A percentile compares a stretch with the other conserved stretches of the same genome.
These are phyloP conservation scores for Rhizophagus sp. DNA, from an alignment of 192 early-diverging fungal species.

Conservation along the genomic window DNA sequence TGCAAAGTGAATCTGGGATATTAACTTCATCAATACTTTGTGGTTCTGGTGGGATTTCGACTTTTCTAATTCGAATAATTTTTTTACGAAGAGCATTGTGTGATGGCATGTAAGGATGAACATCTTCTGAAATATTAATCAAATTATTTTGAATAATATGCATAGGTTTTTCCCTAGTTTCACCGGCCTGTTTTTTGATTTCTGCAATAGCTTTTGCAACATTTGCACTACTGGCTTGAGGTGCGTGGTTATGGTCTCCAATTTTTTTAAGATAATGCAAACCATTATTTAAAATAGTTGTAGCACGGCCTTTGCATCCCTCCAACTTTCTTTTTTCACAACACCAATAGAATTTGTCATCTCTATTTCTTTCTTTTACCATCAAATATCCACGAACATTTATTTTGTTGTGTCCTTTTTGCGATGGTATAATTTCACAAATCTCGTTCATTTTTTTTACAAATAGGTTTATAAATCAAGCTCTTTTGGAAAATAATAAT, in stretches of 20 bases:
- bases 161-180: background rate
- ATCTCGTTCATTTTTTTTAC: too few species aligned
- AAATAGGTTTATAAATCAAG: too few species aligned
- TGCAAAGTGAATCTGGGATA: background rate
- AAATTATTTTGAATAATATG: constrained; percentile 11
- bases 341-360: constrained; percentile 3
- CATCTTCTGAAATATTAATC: background rate
- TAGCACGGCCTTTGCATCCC: background rate
- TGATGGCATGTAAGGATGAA: background rate
- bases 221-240: background rate
- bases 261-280: background rate
- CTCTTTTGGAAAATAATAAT: too few species aligned
- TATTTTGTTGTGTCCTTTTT: too few species aligned
- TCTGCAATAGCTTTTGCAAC: background rate
- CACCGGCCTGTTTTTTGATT: background rate
- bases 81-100: background rate
- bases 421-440: too few species aligned
- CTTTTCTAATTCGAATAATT: background rate
- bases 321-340: constrained; percentile 5
- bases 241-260: constrained; percentile 1
- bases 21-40: background rate
- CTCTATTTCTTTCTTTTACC: too few species aligned
- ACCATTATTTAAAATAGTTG: background rate
- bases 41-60: too few species aligned
- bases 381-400: too few species aligned